Base-by-base conservation (phyloP, 306 rosid species). In the Sicyos edulis region DNA sequence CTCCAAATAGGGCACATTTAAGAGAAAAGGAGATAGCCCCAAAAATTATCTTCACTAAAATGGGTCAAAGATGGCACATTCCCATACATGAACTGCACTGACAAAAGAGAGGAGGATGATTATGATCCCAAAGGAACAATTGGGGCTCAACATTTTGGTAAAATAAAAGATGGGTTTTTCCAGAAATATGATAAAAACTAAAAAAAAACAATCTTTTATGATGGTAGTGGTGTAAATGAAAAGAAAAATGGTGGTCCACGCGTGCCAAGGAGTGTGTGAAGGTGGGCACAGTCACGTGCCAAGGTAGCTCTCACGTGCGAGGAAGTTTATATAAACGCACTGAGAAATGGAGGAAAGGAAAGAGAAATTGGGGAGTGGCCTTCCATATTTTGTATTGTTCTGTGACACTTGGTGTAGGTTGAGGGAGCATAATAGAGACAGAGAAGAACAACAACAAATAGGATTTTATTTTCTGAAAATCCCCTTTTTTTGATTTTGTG, bases 231-330 rank as follows among this genome's bases (percentile, higher is more conserved):
- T 56, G 62, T 42, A 42, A 42, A 42, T 42, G 8, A 42, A 40
- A 67, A 21, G 55, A 65, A 32, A 55, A 26, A 74, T 13, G 65
- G 37, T 57, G 57, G 66, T 73, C 66, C 32, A 59, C 45, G 73
- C 73, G 73, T 69, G 73, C 24, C 15, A 69, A 34, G 37, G 66
- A 20, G 14, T 58, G 67, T 13, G 73, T 51, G 73, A 69, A 49
- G 73, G 73, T 50, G 73, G 73, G 73, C 73, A 59, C 24, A 52
- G 52, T 74, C 77, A 85, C 85, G 85, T 83, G 80, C 83, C 16
- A 4, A 56, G 81, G 4, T 37, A 5, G 49, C 75, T 70, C 81
- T 84, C 89, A 87, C 88, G 91, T 87, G 91, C 78, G 77, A 77
- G 19, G 78, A 56, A 68, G 85, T 77, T 76, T 87, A 91, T 78